Percentiles rank a stretch among this genome's conserved stretches.
Evolutionary conservation across 2,329 filamentous ascomycete species (phyloP).

Genomic region (Fusarium vanettenii): DNA sequence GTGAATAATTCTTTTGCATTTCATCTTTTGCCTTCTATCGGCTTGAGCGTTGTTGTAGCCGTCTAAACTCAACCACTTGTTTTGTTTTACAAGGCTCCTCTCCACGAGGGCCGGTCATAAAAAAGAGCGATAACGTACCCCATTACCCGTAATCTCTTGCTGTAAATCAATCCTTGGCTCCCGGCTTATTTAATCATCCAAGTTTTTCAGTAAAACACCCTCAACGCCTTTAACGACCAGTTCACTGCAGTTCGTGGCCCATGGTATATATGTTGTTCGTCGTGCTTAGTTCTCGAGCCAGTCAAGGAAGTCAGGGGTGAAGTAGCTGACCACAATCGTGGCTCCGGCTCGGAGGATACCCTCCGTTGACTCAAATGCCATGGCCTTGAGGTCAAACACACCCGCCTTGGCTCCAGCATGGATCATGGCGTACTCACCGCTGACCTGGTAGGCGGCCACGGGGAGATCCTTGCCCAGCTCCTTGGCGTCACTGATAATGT

Average conservation of each 20-base stretch:
- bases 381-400: conserved; percentile 93
- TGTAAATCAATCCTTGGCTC: conserved; percentile 19
- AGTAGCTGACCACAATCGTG: conserved; percentile 93
- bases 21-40: neutral
- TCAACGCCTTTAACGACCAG: conserved; percentile 19
- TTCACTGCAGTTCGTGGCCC: neutral
- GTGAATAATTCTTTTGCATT: neutral
- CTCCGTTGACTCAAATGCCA: conserved; percentile 95
- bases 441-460: conserved; percentile 95
- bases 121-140: neutral
- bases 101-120: neutral
- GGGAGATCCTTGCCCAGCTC: conserved; percentile 92
- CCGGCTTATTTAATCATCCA: conserved; percentile 16
- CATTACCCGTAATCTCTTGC: neutral
- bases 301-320: conserved; percentile 83
- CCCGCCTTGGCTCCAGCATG: conserved; percentile 95
- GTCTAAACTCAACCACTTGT: neutral
- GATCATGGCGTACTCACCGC: conserved; percentile 98
- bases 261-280: conserved; percentile 15
- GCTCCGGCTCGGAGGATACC: conserved; percentile 93
- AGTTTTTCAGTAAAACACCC: conserved; percentile 19
- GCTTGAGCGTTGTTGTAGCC: neutral
- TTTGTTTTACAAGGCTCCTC: conserved; percentile 1
- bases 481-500: conserved; percentile 98
- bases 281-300: conserved; percentile 66